Percentiles rank a stretch among this genome's conserved stretches.
phyloP scores from a whole-genome alignment of 176 grass and related monocot genomes.

The Oryza meyeriana region DNA sequence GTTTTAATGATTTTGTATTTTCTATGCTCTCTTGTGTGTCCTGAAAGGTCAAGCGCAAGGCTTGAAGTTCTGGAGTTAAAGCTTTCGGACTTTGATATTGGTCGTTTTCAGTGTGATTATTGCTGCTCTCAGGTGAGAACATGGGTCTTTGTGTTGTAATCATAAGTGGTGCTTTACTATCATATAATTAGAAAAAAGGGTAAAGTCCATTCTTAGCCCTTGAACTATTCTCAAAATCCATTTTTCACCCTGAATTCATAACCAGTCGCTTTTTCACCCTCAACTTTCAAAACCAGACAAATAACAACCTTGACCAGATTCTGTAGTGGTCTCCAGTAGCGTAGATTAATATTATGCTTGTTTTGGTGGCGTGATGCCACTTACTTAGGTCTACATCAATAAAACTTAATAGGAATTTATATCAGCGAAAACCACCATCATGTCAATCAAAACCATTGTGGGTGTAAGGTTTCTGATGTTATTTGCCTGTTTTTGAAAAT shows the following conservation, averaged over 20 bases:
- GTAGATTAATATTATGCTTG: not conserved
- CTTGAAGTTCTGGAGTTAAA: slow-evolving; percentile 39
- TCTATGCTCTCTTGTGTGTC: slow-evolving; percentile 21
- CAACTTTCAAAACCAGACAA: not conserved
- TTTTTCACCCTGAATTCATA: not conserved
- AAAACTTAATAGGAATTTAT: not conserved
- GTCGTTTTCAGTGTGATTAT: slow-evolving; percentile 16
- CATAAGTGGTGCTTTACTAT: slow-evolving; percentile 17
- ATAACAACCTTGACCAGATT: not conserved
- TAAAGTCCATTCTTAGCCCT: not conserved
- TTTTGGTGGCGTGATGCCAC: not conserved
- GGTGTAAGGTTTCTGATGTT: not conserved
- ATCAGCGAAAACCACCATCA: not conserved
- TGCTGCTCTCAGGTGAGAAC: slow-evolving; percentile 37
- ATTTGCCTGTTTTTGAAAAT: not conserved
- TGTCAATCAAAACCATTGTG: not conserved
- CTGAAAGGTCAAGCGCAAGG: slow-evolving; percentile 69
- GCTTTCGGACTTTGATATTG: slow-evolving; percentile 20
- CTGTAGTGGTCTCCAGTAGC: not conserved
- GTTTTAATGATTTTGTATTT: slow-evolving; percentile 10
- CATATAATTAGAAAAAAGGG: not conserved
- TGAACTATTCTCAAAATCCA: not conserved
- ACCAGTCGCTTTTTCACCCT: not conserved
- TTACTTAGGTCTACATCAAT: not conserved
- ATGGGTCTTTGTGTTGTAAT: slow-evolving; percentile 12